Base-by-base conservation (phyloP, 2,329 filamentous ascomycete species). In the Incumbomyces lentus region DNA sequence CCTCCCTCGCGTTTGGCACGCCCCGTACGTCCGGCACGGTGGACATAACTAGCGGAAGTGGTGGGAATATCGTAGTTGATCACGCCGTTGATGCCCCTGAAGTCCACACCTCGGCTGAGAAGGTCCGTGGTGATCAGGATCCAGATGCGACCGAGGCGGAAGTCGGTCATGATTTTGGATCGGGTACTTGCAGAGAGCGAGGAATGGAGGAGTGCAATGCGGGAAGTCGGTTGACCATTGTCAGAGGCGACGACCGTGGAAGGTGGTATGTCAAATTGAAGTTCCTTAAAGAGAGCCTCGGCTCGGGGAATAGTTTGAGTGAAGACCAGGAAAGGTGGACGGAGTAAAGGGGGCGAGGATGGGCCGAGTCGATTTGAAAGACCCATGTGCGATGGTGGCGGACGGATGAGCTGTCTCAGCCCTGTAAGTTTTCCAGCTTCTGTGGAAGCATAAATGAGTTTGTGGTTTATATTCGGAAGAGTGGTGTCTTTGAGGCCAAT, bases 41-140 rank as follows among this genome's bases (percentile, higher is more conserved):
- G 92, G 6, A 98, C 84, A 61, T 98, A 98, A 1, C 80, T 81
- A 0, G 89, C 90, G 4, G 84, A 84, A 0, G 85, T 89, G n/a
- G 82, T 86, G 0, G 92, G 92, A 7, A 95, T 87, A 63, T 98
- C 92, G 67, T 95, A 98, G 67, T 96, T 98, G 43, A 98, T 85
- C 0, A 98, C 89, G 38, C 89, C 88, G 59, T 95, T 95, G 52
- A 98, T 82, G 41, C 92, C 92, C 7, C 85, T 81, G 68, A 98
- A 95, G 65, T 98, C 92, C 34, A 98, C 82, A 16, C 92, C 92
- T 30, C 92, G 84, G 13, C 89, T 84, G 10, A 98, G 73, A 6
- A 98, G 77, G 61, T 98, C 92, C 0, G 92, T 98, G 0, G 92
- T 96, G 62, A 98, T 92, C 31, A 98, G 74, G 6, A 96, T 81